Conservation (phyloP, 2,329 filamentous ascomycete genomes). For the Fusarium keratoplasticum region DNA sequence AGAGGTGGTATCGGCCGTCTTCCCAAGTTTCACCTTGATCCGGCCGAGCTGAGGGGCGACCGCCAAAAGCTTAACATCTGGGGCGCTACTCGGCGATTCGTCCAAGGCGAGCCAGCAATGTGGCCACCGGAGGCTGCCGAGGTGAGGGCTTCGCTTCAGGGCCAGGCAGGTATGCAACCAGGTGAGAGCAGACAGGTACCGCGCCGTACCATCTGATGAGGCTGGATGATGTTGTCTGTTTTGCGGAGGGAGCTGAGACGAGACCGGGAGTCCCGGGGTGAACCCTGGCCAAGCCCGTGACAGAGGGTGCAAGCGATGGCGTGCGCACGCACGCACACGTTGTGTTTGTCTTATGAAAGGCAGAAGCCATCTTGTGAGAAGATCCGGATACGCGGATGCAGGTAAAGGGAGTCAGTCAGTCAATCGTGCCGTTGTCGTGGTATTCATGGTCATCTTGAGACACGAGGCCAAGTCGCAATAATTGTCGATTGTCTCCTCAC, state of each 20-base stretch:
- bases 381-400: constrained; percentile 3
- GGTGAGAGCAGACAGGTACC: constrained; percentile 3
- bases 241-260: constrained; percentile 33
- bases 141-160: neutral
- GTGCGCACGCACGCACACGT: constrained; percentile 27
- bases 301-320: constrained; percentile 35
- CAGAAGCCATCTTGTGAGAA: neutral
- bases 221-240: constrained; percentile 25
- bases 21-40: constrained; percentile 31
- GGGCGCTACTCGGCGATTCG: constrained; percentile 26
- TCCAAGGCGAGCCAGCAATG: constrained; percentile 19
- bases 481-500: neutral
- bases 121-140: constrained; percentile 35
- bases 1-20: constrained; percentile 12
- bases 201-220: constrained; percentile 23
- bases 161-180: neutral
- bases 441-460: neutral
- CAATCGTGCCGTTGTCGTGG: neutral
- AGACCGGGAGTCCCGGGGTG: constrained; percentile 35
- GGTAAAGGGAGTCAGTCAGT: neutral
- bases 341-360: constrained; percentile 19
- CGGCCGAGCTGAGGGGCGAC: constrained; percentile 27
- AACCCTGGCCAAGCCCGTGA: constrained; percentile 31
- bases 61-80: constrained; percentile 35
- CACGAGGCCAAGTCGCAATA: neutral